Conservation (phyloP, 495 filamentous ascomycete genomes). For the Cudoniella acicularis region DNA sequence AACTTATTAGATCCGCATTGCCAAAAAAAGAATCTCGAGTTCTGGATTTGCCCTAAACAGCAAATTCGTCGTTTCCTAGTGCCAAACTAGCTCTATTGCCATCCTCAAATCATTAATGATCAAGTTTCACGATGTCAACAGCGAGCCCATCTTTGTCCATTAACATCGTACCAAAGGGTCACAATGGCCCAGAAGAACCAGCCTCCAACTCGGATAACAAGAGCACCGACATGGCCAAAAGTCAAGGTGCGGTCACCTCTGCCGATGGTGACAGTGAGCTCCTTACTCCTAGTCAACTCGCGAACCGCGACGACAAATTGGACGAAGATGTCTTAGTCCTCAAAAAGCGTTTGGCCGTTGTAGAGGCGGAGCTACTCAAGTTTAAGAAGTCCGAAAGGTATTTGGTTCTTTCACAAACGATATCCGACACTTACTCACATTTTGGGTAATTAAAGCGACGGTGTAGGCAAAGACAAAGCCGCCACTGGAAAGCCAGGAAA, state of each 20-base stretch:
- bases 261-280: not conserved
- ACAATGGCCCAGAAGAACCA: too few relatives aligned
- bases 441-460: not conserved
- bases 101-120: too few relatives aligned
- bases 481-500: not conserved
- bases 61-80: too few relatives aligned
- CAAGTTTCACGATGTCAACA: too few relatives aligned
- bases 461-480: not conserved
- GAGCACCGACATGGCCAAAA: too few relatives aligned
- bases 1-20: too few relatives aligned
- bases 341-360: not conserved
- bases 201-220: too few relatives aligned
- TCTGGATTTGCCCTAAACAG: too few relatives aligned
- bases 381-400: not conserved
- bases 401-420: not conserved
- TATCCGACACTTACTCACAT: not conserved
- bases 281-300: not conserved
- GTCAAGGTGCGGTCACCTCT: not conserved
- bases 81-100: too few relatives aligned
- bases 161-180: too few relatives aligned
- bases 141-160: too few relatives aligned
- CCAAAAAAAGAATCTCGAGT: too few relatives aligned
- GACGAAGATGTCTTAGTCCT: not conserved
- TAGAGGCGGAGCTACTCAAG: not conserved
- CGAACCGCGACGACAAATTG: not conserved